A percentile compares a stretch with the other conserved stretches of the same genome.
phyloP scores from a whole-genome alignment of 108 stramenopile species.

The Cyclotella baltica region DNA sequence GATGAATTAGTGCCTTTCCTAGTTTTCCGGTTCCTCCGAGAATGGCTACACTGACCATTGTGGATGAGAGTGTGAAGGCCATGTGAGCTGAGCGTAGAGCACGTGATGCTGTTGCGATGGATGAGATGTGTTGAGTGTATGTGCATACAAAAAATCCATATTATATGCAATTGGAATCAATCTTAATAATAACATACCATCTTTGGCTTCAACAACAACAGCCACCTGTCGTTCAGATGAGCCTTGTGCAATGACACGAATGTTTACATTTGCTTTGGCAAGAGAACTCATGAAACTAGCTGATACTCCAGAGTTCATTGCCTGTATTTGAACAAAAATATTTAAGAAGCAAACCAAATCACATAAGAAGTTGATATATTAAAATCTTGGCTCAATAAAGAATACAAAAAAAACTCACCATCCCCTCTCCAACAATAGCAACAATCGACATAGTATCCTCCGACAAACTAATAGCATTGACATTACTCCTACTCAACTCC shows the following conservation, averaged over 20 bases:
- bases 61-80: constrained; percentile 80
- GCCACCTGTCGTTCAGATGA: constrained; percentile 88
- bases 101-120: constrained; percentile 48
- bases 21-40: constrained; percentile 68
- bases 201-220: constrained; percentile 73
- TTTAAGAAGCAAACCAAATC: background rate
- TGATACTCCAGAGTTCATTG: constrained; percentile 78
- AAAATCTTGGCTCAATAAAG: too few relatives aligned
- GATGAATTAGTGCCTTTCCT: constrained; percentile 62
- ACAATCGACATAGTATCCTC: constrained; percentile 74
- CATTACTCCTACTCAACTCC: constrained; percentile 71
- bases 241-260: constrained; percentile 88
- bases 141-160: too few relatives aligned
- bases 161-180: background rate
- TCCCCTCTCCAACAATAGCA: constrained; percentile 90
- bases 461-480: constrained; percentile 58
- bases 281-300: constrained; percentile 86
- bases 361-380: too few relatives aligned
- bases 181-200: constrained; percentile 30
- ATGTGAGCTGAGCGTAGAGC: constrained; percentile 89
- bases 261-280: constrained; percentile 87
- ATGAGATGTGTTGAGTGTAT: background rate
- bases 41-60: constrained; percentile 64
- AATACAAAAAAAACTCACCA: constrained; percentile 45
- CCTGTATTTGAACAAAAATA: background rate